Evolutionary conservation across 768 basidiomycete species (phyloP).

Genomic region (Boletus rex-veris): DNA sequence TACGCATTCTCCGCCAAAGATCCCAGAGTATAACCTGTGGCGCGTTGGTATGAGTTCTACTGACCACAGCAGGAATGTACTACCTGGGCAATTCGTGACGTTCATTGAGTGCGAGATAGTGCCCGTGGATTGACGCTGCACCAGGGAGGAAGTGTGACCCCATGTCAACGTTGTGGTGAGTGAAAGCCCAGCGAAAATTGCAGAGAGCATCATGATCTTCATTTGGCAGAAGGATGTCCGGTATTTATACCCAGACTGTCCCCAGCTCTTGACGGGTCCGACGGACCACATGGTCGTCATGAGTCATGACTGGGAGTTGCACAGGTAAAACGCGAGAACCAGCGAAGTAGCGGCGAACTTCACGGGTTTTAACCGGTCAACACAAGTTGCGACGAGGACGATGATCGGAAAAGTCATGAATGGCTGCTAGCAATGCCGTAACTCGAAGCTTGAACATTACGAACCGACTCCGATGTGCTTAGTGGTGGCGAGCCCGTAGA

Average conservation of each 20-base stretch:
- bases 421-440: no score
- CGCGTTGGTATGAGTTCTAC: not conserved
- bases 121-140: slow-evolving; percentile 2
- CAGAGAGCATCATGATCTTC: not conserved
- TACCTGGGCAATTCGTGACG: slow-evolving; percentile 34
- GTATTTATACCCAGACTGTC: slow-evolving; percentile 4
- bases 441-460: no score
- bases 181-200: slow-evolving; percentile 7
- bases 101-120: slow-evolving; percentile 23
- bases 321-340: no score
- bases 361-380: no score
- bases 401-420: no score
- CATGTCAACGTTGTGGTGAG: slow-evolving; percentile 1
- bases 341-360: no score
- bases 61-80: slow-evolving; percentile 8
- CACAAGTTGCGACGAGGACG: no score
- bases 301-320: not conserved
- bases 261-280: not conserved
- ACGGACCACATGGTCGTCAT: not conserved
- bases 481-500: no score
- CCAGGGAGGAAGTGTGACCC: slow-evolving; percentile 5
- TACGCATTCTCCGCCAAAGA: slow-evolving; percentile 40
- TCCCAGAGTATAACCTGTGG: slow-evolving; percentile 52
- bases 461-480: no score
- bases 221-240: not conserved